Evolutionary conservation across 768 basidiomycete genomes (phyloP).

Genomic region (Naganishia kalamii): DNA sequence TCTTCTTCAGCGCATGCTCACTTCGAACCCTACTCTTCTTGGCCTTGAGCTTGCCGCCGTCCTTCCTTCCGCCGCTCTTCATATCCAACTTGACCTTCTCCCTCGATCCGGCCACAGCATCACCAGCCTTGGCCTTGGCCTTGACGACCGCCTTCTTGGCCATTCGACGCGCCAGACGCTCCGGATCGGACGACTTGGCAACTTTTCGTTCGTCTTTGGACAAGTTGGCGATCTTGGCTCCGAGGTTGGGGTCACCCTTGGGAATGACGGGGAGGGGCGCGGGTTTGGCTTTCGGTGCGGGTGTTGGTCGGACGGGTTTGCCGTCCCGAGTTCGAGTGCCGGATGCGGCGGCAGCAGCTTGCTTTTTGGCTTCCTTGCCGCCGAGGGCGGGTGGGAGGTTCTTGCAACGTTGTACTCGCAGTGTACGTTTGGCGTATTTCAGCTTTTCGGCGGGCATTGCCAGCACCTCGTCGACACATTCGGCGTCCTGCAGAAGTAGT

Average conservation of each 20-base stretch:
- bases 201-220: slow-evolving; percentile 81
- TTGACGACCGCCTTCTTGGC: slow-evolving; percentile 74
- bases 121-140: slow-evolving; percentile 21
- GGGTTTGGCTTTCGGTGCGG: slow-evolving; percentile 23
- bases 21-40: slow-evolving; percentile 47
- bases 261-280: slow-evolving; percentile 48
- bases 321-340: slow-evolving; percentile 31
- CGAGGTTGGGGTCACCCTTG: slow-evolving; percentile 76
- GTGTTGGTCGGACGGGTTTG: slow-evolving; percentile 26
- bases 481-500: slow-evolving; percentile 59
- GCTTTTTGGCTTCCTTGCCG: slow-evolving; percentile 23
- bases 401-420: slow-evolving; percentile 87
- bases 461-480: slow-evolving; percentile 86
- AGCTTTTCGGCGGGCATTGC: slow-evolving; percentile 69
- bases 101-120: slow-evolving; percentile 26
- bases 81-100: slow-evolving; percentile 43
- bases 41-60: slow-evolving; percentile 33
- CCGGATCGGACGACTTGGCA: slow-evolving; percentile 69
- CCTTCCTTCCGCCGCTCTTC: slow-evolving; percentile 23
- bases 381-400: slow-evolving; percentile 50
- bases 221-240: slow-evolving; percentile 66
- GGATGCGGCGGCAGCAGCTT: slow-evolving; percentile 12
- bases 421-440: slow-evolving; percentile 85
- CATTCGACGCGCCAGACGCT: slow-evolving; percentile 71
- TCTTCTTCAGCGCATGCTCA: slow-evolving; percentile 39